phyloP scores from a whole-genome alignment of 2,329 filamentous ascomycete species.

The Cadophora sp. region DNA sequence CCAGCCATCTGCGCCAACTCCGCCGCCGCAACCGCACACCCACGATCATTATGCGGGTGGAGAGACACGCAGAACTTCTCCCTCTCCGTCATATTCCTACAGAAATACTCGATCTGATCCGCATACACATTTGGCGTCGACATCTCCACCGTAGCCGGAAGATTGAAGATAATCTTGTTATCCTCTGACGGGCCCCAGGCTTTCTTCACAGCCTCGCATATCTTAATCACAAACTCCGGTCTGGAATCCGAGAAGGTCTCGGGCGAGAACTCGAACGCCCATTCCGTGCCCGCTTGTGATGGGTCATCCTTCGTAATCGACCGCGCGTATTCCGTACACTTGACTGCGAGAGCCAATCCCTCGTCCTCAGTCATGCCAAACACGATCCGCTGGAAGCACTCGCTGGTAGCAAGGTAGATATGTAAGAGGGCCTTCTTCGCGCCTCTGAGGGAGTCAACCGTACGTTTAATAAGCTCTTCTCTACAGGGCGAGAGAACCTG shows the following conservation, averaged over 20 bases:
- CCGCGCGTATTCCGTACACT: slow-evolving; percentile 84
- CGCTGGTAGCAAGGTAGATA: slow-evolving; percentile 94
- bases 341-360: slow-evolving; percentile 80
- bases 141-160: slow-evolving; percentile 96
- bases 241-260: slow-evolving; percentile 91
- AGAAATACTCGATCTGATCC: slow-evolving; percentile 97
- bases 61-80: slow-evolving; percentile 89
- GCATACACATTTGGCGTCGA: slow-evolving; percentile 94
- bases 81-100: slow-evolving; percentile 80
- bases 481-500: slow-evolving; percentile 94
- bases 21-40: slow-evolving; percentile 86
- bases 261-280: slow-evolving; percentile 84
- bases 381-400: slow-evolving; percentile 91
- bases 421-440: slow-evolving; percentile 94
- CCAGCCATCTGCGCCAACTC: slow-evolving; percentile 97
- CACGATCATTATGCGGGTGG: slow-evolving; percentile 94
- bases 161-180: slow-evolving; percentile 92
- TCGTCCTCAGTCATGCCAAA: slow-evolving; percentile 88
- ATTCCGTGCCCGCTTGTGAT: slow-evolving; percentile 62
- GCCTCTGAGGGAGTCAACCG: slow-evolving; percentile 86
- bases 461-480: slow-evolving; percentile 86
- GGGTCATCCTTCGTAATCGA: slow-evolving; percentile 86
- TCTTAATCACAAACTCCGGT: slow-evolving; percentile 79
- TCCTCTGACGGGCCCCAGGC: slow-evolving; percentile 86
- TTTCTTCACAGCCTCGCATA: slow-evolving; percentile 92